Base-by-base conservation (phyloP, 2,329 filamentous ascomycete species). In the Penicillium aurantiogriseum region DNA sequence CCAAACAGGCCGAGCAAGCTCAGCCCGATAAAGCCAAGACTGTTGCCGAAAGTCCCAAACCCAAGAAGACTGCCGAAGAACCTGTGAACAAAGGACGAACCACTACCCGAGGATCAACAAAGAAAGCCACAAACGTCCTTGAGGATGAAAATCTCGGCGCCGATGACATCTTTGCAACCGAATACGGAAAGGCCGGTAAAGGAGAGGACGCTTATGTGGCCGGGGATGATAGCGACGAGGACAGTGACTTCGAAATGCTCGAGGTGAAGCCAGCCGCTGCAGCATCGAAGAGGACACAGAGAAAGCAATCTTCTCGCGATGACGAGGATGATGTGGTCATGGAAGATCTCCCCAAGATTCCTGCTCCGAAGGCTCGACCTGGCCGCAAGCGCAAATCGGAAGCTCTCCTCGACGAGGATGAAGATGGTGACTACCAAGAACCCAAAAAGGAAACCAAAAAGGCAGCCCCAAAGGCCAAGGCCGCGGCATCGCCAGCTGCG, bases 111-210 rank as follows among this genome's bases (percentile, higher is more conserved):
- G n/a, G 35, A 39, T 47, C 54, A 45, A 29, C 35, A 36, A 73
- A 76, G 56, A 77, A 74, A 64, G 72, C 69, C 71, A 73, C 59
- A 56, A 54, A 57, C 60, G 68, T 62, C 62, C 21, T 88, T 63
- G 84, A 90, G 21, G 88, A 90, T 52, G 87, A 87, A 35, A 81
- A 90, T 44, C 87, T 84, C 44, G 81, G 76, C 3, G 88, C 85
- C n/a, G 89, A 91, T 63, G 92, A 96, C 66, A 92, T 96, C 21
- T 92, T 92, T 73, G 89, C 88, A 15, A 87, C 88, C 4, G 86
- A 90, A 62, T 83, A 82, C 35, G 88, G 86, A 69, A 83, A 83
- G 47, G 79, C 83, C 44, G 85, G 83, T 56, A 90, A 86, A 70
- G 81, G 84, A 13, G 70, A 75, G 48, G 88, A 86, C 66, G 86